These are phyloP conservation scores for Ustilago vetiveriae DNA, from an alignment of 1,284 basidiomycete species.

Conservation along the genomic window DNA sequence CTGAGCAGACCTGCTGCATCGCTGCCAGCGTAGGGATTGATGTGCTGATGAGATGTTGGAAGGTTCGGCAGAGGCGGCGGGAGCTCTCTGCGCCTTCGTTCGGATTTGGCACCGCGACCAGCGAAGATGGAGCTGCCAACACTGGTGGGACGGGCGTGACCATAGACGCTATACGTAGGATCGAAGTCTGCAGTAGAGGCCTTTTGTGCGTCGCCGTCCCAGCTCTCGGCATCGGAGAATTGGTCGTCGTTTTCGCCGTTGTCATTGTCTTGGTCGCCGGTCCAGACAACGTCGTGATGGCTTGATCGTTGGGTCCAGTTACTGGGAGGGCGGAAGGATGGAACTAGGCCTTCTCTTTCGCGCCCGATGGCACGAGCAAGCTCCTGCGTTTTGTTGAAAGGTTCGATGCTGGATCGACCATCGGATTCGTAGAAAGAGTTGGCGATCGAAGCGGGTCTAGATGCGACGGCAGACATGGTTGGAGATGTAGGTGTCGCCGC, in stretches of 20 bases:
- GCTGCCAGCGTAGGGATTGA: conserved; percentile 4
- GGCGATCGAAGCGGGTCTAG: conserved; percentile 22
- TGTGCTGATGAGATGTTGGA: conserved; percentile 2
- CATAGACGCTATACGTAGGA: conserved; percentile 32
- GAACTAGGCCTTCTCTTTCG: conserved; percentile 16
- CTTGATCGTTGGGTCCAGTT: conserved; percentile 40
- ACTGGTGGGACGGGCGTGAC: conserved; percentile 44
- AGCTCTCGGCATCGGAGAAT: conserved; percentile 54
- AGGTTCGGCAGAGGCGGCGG: conserved; percentile 44
- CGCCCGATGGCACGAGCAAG: conserved; percentile 44
- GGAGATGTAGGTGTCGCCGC: too few species aligned
- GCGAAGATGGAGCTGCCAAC: conserved; percentile 58
- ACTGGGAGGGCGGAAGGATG: conserved; percentile 46
- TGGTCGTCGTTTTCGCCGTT: conserved; percentile 37
- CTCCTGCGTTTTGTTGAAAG: conserved; percentile 30
- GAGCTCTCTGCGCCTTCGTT: conserved; percentile 29
- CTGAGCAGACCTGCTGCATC: conserved; percentile 21
- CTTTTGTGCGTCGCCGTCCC: conserved; percentile 40
- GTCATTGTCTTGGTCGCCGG: conserved; percentile 21
- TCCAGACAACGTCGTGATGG: conserved; percentile 52
- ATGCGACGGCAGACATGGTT: conserved; percentile 34
- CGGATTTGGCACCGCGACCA: conserved; percentile 36
- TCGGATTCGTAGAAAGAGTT: conserved; percentile 49
- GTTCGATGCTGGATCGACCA: conserved; percentile 33
- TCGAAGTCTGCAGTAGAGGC: conserved; percentile 23